Percentiles rank a stretch among this genome's conserved stretches.
Conservation (phyloP, 768 basidiomycete genomes). For the Mycena galericulata region DNA sequence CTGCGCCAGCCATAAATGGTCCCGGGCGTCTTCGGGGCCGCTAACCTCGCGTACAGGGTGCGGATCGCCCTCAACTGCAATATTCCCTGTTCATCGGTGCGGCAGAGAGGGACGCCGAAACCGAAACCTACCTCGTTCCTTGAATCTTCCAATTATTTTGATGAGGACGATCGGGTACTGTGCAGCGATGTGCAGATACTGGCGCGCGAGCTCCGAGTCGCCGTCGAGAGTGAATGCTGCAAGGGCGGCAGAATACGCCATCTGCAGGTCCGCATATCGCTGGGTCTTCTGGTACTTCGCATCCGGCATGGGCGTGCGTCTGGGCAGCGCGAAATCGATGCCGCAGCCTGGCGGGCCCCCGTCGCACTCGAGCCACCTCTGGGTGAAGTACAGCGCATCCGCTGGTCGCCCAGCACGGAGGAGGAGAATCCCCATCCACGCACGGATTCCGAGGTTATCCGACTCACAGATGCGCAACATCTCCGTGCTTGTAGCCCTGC, state of each 20-base stretch:
- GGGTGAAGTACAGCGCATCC: conserved; percentile 56
- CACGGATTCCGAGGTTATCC: conserved; percentile 54
- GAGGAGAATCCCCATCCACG: conserved; percentile 53
- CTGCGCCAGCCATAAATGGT: conserved; percentile 59
- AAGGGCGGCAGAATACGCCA: conserved; percentile 54
- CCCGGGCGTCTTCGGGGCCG: conserved; percentile 58
- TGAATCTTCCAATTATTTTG: conserved; percentile 52
- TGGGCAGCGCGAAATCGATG: conserved; percentile 43
- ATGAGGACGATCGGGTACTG: conserved; percentile 50
- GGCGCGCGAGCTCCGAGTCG: conserved; percentile 51
- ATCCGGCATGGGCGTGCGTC: conserved; percentile 32
- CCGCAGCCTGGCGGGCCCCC: conserved; percentile 40
- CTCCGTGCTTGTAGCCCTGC: conserved; percentile 51
- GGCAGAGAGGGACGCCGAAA: too few relatives aligned
- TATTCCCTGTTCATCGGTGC: too few relatives aligned
- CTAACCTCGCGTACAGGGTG: conserved; percentile 44
- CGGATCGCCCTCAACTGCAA: conserved; percentile 46
- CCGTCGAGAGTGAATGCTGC: conserved; percentile 56
- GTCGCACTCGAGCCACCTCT: conserved; percentile 41
- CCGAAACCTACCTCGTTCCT: conserved; percentile 49
- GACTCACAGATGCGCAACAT: conserved; percentile 58
- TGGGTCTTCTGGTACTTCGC: conserved; percentile 29
- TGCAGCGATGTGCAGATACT: conserved; percentile 53
- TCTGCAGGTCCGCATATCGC: conserved; percentile 25
- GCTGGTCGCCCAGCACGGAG: conserved; percentile 46